phyloP scores from a whole-genome alignment of 2,329 filamentous ascomycete species.

The Ceratocystis harringtonii region DNA sequence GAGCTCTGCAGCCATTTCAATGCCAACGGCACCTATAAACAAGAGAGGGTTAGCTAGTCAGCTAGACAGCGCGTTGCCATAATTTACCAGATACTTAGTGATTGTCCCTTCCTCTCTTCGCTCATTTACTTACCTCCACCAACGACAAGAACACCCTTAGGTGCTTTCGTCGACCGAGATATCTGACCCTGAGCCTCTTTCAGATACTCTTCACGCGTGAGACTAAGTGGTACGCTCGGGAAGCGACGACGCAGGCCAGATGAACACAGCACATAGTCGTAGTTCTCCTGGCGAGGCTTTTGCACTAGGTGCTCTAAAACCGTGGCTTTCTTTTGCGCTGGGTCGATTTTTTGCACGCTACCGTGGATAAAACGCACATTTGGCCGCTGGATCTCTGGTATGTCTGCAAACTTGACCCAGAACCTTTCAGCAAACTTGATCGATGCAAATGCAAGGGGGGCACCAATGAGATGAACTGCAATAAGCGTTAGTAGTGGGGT shows the following conservation, averaged over 20 bases:
- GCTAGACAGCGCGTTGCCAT: neutral
- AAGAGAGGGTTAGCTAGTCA: constrained; percentile 14
- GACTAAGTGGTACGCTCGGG: constrained; percentile 56
- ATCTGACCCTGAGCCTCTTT: constrained; percentile 47
- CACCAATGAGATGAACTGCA: constrained; percentile 59
- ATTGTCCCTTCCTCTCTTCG: constrained; percentile 24
- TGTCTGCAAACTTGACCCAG: constrained; percentile 55
- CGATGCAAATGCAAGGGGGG: constrained; percentile 54
- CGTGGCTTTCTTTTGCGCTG: constrained; percentile 41
- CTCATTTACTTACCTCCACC: constrained; percentile 40
- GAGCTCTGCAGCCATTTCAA: constrained; percentile 69
- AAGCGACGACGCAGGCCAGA: constrained; percentile 55
- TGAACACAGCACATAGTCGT: constrained; percentile 63
- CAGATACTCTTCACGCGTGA: constrained; percentile 47
- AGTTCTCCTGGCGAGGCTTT: constrained; percentile 31
- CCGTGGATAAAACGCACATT: constrained; percentile 52
- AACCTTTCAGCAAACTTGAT: constrained; percentile 47
- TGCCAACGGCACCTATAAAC: constrained; percentile 49
- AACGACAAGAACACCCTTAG: constrained; percentile 52
- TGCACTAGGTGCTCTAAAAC: constrained; percentile 36
- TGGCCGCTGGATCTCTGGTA: constrained; percentile 48
- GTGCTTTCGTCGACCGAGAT: constrained; percentile 34
- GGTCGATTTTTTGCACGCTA: constrained; percentile 45
- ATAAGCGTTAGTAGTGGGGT: constrained; percentile 6
- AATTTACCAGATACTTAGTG: neutral